A percentile compares a stretch with the other conserved stretches of the same genome.
Evolutionary conservation across 2,329 filamentous ascomycete species (phyloP).

Genomic region (Sordariomycetes sp.): DNA sequence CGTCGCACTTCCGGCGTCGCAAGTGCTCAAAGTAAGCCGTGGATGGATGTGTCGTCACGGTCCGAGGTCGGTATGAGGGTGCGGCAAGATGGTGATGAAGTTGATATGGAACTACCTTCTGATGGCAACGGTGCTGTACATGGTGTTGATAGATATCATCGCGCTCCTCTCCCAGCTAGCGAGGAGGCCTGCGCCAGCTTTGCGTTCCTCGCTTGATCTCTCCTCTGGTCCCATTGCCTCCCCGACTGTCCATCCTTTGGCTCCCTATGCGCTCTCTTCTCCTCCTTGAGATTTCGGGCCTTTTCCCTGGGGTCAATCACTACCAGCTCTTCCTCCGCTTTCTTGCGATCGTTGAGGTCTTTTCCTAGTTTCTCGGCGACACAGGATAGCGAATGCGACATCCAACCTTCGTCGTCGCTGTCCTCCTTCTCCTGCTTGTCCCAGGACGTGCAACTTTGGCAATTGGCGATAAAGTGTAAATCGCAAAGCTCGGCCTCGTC

Average conservation of each 20-base stretch:
- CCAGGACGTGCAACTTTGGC: constrained; percentile 85
- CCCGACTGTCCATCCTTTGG: constrained; percentile 40
- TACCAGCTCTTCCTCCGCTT: constrained; percentile 82
- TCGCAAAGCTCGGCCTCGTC: constrained; percentile 77
- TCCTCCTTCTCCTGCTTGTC: constrained; percentile 55
- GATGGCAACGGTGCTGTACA: too few relatives aligned
- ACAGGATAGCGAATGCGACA: constrained; percentile 78
- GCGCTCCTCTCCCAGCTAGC: constrained; percentile 47
- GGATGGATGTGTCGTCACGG: too few relatives aligned
- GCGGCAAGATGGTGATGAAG: too few relatives aligned
- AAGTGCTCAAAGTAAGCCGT: too few relatives aligned
- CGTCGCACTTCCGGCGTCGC: too few relatives aligned
- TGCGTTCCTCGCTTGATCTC: constrained; percentile 42
- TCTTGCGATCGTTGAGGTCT: constrained; percentile 80
- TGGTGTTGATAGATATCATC: too few relatives aligned
- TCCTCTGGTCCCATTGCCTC: constrained; percentile 44
- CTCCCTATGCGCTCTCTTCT: constrained; percentile 51
- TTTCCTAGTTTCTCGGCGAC: constrained; percentile 87
- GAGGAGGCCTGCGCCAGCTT: constrained; percentile 44
- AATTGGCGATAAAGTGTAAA: constrained; percentile 91
- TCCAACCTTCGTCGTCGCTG: constrained; percentile 64
- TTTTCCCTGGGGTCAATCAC: constrained; percentile 90
- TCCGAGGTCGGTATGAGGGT: too few relatives aligned
- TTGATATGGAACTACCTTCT: too few relatives aligned
- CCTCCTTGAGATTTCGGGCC: constrained; percentile 61